These are phyloP conservation scores for Jacaranda mimosifolia DNA, from an alignment of 257 asterid genomes.

Conservation along the genomic window DNA sequence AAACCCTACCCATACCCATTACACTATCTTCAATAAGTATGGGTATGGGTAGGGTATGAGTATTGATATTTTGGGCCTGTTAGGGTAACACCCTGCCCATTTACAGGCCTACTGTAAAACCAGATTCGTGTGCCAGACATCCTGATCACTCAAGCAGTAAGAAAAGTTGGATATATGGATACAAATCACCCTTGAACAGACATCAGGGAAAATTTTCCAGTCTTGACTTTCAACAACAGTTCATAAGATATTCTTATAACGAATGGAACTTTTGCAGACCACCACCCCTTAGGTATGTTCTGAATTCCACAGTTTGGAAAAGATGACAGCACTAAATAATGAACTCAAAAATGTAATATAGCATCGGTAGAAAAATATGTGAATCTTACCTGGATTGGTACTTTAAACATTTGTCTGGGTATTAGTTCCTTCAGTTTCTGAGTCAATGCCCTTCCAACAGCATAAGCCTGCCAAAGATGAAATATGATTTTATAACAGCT, in stretches of 20 bases:
- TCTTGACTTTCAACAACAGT: background rate
- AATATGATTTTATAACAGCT: conserved; percentile 5
- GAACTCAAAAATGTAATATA: conserved; percentile 2
- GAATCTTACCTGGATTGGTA: conserved; percentile 89
- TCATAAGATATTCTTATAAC: conserved; percentile 6
- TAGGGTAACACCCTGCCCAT: no score
- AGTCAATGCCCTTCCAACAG: conserved; percentile 98
- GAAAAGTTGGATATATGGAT: background rate
- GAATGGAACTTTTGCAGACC: conserved; percentile 3
- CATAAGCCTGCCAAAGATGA: conserved; percentile 74
- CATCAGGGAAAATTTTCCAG: background rate
- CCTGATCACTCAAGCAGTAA: background rate
- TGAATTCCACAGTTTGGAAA: conserved; percentile 9
- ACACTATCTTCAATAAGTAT: no score
- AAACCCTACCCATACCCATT: no score
- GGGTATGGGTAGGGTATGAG: no score
- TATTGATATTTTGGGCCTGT: no score
- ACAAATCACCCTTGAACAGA: conserved; percentile 2
- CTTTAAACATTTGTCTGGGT: conserved; percentile 98
- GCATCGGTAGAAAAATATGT: background rate
- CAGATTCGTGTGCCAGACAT: background rate
- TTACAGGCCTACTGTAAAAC: background rate
- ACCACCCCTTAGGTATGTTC: background rate
- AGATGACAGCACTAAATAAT: conserved; percentile 6
- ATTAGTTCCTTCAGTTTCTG: conserved; percentile 94